Evolutionary conservation across 306 rosid species (phyloP), one percentile per base, ranked within the genome.

Genomic region (Prosopis cineraria): DNA sequence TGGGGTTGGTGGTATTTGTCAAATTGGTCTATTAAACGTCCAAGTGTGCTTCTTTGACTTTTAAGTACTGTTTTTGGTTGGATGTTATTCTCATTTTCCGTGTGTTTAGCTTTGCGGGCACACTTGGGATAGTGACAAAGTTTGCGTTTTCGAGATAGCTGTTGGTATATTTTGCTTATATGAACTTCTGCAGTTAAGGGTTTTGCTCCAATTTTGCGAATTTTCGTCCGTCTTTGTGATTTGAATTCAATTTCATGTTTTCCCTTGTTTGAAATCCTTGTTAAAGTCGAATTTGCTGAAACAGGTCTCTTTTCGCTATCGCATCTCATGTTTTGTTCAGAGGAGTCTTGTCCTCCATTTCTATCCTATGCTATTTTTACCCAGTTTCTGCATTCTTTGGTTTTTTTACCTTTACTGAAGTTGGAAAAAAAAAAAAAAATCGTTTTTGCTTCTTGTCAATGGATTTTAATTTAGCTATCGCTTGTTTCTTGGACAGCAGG

Each of bases 11-110:
- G 47, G 30, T 79, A 58, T 29, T 45, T 25, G 78, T 77, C 73
- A 52, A 78, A 76, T 66, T 76, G 30, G 80, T 85, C 80, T 60
- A 5, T 39, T 29, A 56, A 59, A 37, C 31, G 78, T 63, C 60
- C 17, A 72, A 50, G 64, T 50, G 4, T 33, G 75, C 16, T 64
- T 48, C 82, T 82, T 79, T 85, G 84, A 82, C 84, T 82, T 79
- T 30, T 24, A 7, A 67, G 73, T 30, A 34, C 70, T 39, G 33
- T 43, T 36, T 43, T 50, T 13, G 68, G 59, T 73, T 48, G 74
- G 41, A 19, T 64, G 70, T 20, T 70, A 6, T 55, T 56, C 58
- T 70, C 75, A 13, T 59, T 67, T 82, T 71, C 73, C 34, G 80
- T 60, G 75, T 60, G 59, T 39, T 76, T 75, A 31, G 53, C 64